Evolutionary conservation across 148 eudicot genomes (phyloP).

Genomic region (Chenopodium formosanum): DNA sequence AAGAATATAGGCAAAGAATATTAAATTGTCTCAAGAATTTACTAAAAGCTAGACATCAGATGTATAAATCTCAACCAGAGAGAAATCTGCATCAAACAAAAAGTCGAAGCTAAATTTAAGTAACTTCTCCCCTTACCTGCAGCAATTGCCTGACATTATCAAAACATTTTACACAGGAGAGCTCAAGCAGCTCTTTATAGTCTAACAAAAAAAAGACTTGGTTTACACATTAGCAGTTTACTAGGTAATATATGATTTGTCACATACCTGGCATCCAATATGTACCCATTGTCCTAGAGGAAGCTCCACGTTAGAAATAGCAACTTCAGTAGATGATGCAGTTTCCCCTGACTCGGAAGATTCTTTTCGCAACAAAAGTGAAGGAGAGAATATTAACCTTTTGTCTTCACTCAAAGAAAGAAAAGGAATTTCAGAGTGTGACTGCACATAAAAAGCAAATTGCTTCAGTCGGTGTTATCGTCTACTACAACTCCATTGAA

Average conservation of each 20-base stretch:
- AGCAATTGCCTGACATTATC: neutral
- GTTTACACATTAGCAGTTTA: neutral
- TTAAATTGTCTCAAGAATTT: neutral
- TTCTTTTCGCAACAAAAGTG: constrained; percentile 35
- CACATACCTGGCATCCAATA: constrained; percentile 78
- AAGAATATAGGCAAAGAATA: neutral
- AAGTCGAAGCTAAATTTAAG: neutral
- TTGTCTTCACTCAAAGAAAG: constrained; percentile 58
- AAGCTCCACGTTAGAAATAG: constrained; percentile 42
- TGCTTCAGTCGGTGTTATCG: constrained; percentile 1
- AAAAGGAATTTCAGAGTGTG: constrained; percentile 45
- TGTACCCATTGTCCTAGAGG: constrained; percentile 75
- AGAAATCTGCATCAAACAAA: neutral
- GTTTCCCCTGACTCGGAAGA: constrained; percentile 31
- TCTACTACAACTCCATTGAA: neutral
- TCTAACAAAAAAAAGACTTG: neutral
- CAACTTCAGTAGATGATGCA: constrained; percentile 29
- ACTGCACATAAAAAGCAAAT: constrained; percentile 35
- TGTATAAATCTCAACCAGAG: neutral
- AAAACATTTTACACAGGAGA: neutral
- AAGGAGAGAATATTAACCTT: constrained; percentile 50
- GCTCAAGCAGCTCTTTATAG: neutral
- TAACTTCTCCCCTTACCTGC: neutral
- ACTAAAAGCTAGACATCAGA: neutral
- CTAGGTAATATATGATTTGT: neutral